Base-by-base conservation (phyloP, 2,329 filamentous ascomycete species). In the Clarireedia monteithiana region DNA sequence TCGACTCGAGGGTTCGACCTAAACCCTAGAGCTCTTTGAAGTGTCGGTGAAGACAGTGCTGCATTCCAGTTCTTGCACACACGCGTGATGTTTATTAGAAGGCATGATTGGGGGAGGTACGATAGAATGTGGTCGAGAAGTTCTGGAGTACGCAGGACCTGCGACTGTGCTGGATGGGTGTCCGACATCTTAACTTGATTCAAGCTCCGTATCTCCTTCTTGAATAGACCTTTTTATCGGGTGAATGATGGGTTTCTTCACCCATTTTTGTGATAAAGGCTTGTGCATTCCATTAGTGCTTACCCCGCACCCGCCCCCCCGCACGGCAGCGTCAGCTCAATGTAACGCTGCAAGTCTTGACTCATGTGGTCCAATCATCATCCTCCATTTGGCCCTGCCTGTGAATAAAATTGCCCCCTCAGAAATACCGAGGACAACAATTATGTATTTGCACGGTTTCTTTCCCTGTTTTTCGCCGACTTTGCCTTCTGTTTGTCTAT, bases 401-500 rank as follows among this genome's bases (percentile, higher is more conserved):
- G 7, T 27, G 26, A 10, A 30, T 30, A 9, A 10, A 30, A 30
- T 30, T 30, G 27, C 27, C 27, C 7, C 27, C 30, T 34, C 30
- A 12, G 30, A 34, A 34, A 34, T 12, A 34, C 30, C 1, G 3
- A 34, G 30, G 30, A 12, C 30, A 12, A 34, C 36, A 6, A 23
- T 57, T 17, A 60, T 50, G 56, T 53, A 48, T 44, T 59, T 12
- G 23, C 42, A 7, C 51, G 54, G 15, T 48, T 47, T 49, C 48
- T 60, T 50, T 46, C 50, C n/a, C 49, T 51, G 23, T 42, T 53
- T 23, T 42, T 55, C n/a, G 20, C 44, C 17, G 50, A 55, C 44
- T 56, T 55, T 7, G 76, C 77, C 66, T 80, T 81, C 60, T 78
- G 73, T 62, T 77, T 73, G 55, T 91, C 85, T 27, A 91, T 75